phyloP scores from a whole-genome alignment of 2,329 filamentous ascomycete genomes.

The Aurifilum marmelostoma region DNA sequence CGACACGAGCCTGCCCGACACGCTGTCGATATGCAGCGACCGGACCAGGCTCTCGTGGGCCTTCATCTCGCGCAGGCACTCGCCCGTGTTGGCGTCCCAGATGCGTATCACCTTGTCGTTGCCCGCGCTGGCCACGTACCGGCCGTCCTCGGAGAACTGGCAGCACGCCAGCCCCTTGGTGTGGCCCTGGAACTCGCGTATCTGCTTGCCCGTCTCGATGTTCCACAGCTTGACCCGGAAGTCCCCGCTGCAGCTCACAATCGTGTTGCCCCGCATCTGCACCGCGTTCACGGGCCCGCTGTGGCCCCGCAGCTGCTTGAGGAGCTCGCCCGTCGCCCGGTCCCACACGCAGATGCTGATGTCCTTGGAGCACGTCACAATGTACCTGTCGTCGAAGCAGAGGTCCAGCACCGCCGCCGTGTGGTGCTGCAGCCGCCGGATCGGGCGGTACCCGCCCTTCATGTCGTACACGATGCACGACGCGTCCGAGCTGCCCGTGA shows the following conservation, averaged over 20 bases:
- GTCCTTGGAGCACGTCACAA: constrained; percentile 97
- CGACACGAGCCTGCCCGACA: constrained; percentile 83
- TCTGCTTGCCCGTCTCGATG: constrained; percentile 81
- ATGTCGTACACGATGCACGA: constrained; percentile 92
- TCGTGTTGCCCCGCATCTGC: constrained; percentile 87
- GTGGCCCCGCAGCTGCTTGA: constrained; percentile 84
- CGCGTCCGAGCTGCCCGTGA: constrained; percentile 91
- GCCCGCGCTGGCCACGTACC: constrained; percentile 88
- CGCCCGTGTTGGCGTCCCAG: constrained; percentile 90
- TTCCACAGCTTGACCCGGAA: constrained; percentile 96
- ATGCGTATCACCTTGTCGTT: constrained; percentile 96
- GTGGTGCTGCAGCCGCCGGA: constrained; percentile 78
- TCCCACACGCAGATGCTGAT: constrained; percentile 94
- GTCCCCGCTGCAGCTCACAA: constrained; percentile 93
- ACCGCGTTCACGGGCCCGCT: constrained; percentile 94
- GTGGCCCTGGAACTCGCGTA: constrained; percentile 88
- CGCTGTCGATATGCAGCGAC: constrained; percentile 85
- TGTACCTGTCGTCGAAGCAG: constrained; percentile 87
- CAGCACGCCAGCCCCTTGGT: constrained; percentile 94
- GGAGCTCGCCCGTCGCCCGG: constrained; percentile 72
- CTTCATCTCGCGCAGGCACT: constrained; percentile 76
- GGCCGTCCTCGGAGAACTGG: constrained; percentile 94
- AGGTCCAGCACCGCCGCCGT: constrained; percentile 90
- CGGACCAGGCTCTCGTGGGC: constrained; percentile 88
- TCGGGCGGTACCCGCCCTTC: constrained; percentile 74